Base-by-base conservation (phyloP, 345 rosid genomes). In the Conringia planisiliqua region DNA sequence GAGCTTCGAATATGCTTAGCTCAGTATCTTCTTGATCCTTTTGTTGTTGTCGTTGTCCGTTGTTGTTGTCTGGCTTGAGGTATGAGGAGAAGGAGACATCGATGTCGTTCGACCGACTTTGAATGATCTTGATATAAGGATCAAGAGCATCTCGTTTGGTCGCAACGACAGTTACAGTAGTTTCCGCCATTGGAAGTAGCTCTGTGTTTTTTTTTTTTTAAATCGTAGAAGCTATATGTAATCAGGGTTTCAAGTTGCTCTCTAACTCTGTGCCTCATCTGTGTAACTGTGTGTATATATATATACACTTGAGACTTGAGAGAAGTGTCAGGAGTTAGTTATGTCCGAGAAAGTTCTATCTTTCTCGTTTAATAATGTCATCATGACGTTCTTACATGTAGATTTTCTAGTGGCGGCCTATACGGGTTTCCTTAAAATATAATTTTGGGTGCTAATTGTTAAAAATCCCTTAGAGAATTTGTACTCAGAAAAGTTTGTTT, bases 1-100 rank as follows among this genome's bases (percentile, higher is more conserved):
- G 77, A 6, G 96, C 98, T 47, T 90, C 91, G 18, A 92, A 90
- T 44, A 92, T 86, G 75, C 91, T 83, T 33, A 90, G 65, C 74
- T 93, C 96, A 0, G 84, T 38, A 51, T 90, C 90, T 14, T 86
- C 94, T 44, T 29, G 56, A 18, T 62, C 67, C 18, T 79, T 68
- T 35, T 74, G 38, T 42, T 66, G 66, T 16, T 62, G 40, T 54
- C 12, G 66, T 16, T 62, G 40, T 54, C 17, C 26, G 16, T 62
- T 30, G 43, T 72, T 72, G 43, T 51, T 27, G 29, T 59, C 76
- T 63, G 63, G 64, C 7, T 75, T 80, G 68, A 80, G 82, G 64
- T 75, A 80, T 2, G 82, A 80, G 35, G 80, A 75, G 72, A 79
- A 79, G 33, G 82, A 80, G 58, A 75, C 61, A 59, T 80, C 82